Percentiles rank a stretch among this genome's conserved stretches.
phyloP scores from a whole-genome alignment of 805 yeast species.

The Yamadazyma paraphyllophila region DNA sequence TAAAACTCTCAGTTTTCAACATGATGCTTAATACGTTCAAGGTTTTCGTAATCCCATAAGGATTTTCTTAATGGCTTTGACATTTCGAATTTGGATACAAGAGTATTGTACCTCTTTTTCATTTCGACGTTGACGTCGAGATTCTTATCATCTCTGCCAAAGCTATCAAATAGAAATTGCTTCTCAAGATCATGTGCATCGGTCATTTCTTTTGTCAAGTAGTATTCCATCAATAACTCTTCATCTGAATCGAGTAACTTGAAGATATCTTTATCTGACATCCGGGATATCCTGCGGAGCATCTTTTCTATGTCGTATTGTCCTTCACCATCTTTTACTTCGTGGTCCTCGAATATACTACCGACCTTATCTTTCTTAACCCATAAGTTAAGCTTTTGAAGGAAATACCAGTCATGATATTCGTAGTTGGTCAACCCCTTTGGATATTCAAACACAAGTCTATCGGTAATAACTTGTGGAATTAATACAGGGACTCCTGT shows the following conservation, averaged over 20 bases:
- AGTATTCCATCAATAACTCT: conserved; percentile 19
- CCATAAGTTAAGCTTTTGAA: conserved; percentile 18
- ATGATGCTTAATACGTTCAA: conserved; percentile 14
- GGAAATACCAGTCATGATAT: conserved; percentile 18
- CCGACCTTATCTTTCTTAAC: conserved; percentile 14
- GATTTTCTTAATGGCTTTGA: conserved; percentile 19
- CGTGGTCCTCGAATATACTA: conserved; percentile 9
- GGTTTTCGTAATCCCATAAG: conserved; percentile 20
- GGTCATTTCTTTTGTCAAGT: conserved; percentile 19
- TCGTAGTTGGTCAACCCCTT: conserved; percentile 16
- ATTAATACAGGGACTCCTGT: conserved; percentile 44
- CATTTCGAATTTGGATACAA: conserved; percentile 17
- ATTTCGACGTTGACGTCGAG: conserved; percentile 2
- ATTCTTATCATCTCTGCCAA: conserved; percentile 15
- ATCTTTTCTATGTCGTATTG: conserved; percentile 9
- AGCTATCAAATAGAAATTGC: conserved; percentile 15
- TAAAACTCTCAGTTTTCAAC: neutral
- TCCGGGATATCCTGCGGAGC: conserved; percentile 6
- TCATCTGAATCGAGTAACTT: conserved; percentile 16
- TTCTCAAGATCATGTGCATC: conserved; percentile 19
- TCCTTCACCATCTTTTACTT: conserved; percentile 9
- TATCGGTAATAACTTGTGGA: conserved; percentile 17
- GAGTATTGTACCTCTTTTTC: conserved; percentile 14
- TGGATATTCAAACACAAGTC: conserved; percentile 20
- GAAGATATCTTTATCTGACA: conserved; percentile 17